A percentile compares a stretch with the other conserved stretches of the same genome.
Evolutionary conservation across 163 green algal genomes (phyloP).

Genomic region (Scenedesmus sp.): DNA sequence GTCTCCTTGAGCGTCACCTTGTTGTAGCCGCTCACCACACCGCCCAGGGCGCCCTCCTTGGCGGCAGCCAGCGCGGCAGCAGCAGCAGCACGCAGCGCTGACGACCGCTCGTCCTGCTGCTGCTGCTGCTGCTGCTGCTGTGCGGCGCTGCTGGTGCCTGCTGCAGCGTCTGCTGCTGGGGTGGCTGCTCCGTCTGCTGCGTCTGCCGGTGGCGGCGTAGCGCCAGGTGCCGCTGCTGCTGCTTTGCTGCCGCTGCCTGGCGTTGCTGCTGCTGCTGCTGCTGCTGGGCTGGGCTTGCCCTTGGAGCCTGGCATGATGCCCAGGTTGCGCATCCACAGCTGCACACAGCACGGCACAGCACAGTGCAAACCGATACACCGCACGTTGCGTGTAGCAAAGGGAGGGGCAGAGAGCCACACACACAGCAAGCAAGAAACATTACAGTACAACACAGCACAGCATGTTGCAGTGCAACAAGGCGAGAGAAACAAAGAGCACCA

Average conservation of each 20-base stretch:
- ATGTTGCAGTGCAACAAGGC: too few relatives aligned
- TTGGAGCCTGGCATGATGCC: conserved; percentile 47
- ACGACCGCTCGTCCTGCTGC: neutral
- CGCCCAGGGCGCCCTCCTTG: conserved; percentile 46
- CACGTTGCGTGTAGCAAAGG: neutral
- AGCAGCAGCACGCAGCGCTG: neutral
- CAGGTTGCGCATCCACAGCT: conserved; percentile 75
- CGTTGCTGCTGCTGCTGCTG: conserved; percentile 35
- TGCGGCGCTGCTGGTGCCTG: conserved; percentile 24
- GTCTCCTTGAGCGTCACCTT: conserved; percentile 77
- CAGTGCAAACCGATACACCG: neutral
- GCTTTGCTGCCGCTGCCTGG: conserved; percentile 7
- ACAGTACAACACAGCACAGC: too few relatives aligned
- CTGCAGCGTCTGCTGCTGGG: neutral
- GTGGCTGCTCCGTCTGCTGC: conserved; percentile 44
- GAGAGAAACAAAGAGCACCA: too few relatives aligned
- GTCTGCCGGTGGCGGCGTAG: neutral
- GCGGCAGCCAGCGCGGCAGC: conserved; percentile 51
- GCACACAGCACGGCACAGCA: conserved; percentile 14
- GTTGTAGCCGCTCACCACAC: conserved; percentile 49
- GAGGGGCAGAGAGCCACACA: neutral
- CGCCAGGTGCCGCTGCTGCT: conserved; percentile 8
- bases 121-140: conserved; percentile 18
- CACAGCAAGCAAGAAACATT: neutral
- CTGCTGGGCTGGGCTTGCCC: conserved; percentile 26